phyloP scores from a whole-genome alignment of 1,284 basidiomycete genomes.

The Rhodotorula mucilaginosa region DNA sequence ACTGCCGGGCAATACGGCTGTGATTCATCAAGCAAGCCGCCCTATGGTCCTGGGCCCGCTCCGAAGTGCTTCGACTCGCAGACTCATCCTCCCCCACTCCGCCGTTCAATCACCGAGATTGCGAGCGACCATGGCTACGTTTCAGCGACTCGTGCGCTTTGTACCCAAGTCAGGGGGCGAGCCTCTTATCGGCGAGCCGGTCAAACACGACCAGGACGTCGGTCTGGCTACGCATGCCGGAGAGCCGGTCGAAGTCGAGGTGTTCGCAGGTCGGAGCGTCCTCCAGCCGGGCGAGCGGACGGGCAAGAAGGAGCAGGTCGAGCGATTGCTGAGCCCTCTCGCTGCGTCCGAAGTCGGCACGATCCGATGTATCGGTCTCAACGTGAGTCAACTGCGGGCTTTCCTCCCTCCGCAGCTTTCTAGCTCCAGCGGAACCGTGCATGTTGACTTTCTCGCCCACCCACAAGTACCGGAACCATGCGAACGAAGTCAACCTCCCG shows the following conservation, averaged over 20 bases:
- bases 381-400: conserved; percentile 7
- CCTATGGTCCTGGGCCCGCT: not conserved
- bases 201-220: conserved; percentile 49
- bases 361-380: conserved; percentile 34
- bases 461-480: conserved; percentile 50
- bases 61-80: not conserved
- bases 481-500: conserved; percentile 41
- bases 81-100: not conserved
- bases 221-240: conserved; percentile 47
- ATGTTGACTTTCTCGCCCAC: not conserved
- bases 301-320: conserved; percentile 45
- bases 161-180: conserved; percentile 2
- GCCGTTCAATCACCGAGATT: too few relatives aligned
- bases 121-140: conserved; percentile 34
- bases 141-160: conserved; percentile 48
- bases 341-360: conserved; percentile 38
- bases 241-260: conserved; percentile 21
- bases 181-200: conserved; percentile 47
- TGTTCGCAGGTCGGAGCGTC: conserved; percentile 37
- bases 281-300: conserved; percentile 48
- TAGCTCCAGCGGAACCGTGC: not conserved
- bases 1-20: not conserved
- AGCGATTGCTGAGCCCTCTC: conserved; percentile 48
- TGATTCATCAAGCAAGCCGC: too few relatives aligned
- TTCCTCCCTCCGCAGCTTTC: not conserved